Evolutionary conservation across 192 early-diverging fungal genomes (phyloP), one percentile per base, ranked within the genome.

Genomic region (Coemansia sp.): DNA sequence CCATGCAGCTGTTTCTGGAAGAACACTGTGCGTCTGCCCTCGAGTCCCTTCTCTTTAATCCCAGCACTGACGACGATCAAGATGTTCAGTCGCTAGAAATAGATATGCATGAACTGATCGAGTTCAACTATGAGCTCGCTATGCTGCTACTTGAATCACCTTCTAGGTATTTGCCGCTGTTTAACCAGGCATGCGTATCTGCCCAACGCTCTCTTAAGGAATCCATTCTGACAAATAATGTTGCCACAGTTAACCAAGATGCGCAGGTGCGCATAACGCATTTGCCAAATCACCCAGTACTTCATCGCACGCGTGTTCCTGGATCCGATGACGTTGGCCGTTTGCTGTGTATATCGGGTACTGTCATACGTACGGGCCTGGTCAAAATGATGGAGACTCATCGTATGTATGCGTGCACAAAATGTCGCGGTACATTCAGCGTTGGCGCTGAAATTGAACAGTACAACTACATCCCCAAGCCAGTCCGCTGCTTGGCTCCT

Each of bases 341-440:
- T 9, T 72, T 88, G 63, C 33, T 88, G 19, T 68, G 71, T 15
- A 50, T 89, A 4, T 70, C 82, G 3, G 88, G 86, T 8, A 89
- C 88, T 11, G 88, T 87, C 8, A 79, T 84, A 12, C 73, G 87
- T 41, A 84, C 85, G 4, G 88, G 88, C 1, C 50, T 78, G 50
- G 79, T 82, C 20, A 88, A 87, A 62, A 82, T 91, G 78, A 64
- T 89, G 59, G 86, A 91, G 55, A 82, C 72, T 36, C 64, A 72
- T 26, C 70, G 78, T 37, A n/a, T 57, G 3, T 86, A 63, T 49
- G 44, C 54, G 23, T 91, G 89, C 54, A 14, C 52, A 11, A 79
- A 70, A 38, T 91, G 89, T 57, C 75, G 83, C 16, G 73, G 81
- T 1, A 20, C 54, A 2, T 91, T 90, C 53, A 35, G 41, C 3